Evolutionary conservation across 2,329 filamentous ascomycete genomes (phyloP).

Genomic region (Xylaria hypoxylon): DNA sequence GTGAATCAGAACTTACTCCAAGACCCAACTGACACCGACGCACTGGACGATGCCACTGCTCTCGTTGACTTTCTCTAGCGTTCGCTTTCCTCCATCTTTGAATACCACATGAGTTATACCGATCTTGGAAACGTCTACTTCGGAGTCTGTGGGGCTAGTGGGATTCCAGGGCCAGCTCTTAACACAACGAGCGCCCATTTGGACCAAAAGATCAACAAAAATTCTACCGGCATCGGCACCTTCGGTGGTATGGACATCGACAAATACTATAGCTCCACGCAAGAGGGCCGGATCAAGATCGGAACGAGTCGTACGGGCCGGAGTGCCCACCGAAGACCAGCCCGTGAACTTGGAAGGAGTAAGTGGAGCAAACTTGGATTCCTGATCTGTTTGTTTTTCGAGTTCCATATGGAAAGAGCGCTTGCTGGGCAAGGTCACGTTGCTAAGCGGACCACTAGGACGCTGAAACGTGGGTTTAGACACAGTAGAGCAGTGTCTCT

Average conservation of each 20-base stretch:
- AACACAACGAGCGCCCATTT: conserved; percentile 85
- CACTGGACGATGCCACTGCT: conserved; percentile 81
- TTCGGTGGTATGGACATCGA: conserved; percentile 85
- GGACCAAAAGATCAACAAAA: conserved; percentile 80
- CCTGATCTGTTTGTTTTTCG: conserved; percentile 40
- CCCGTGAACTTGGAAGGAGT: conserved; percentile 63
- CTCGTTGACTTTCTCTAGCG: conserved; percentile 82
- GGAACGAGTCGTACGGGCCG: conserved; percentile 66
- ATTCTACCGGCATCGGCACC: conserved; percentile 84
- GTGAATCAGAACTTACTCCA: conserved; percentile 73
- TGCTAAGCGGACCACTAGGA: conserved; percentile 58
- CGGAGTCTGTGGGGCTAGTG: conserved; percentile 51
- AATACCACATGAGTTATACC: conserved; percentile 90
- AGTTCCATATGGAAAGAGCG: conserved; percentile 50
- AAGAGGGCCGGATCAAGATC: conserved; percentile 68
- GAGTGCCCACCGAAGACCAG: conserved; percentile 68
- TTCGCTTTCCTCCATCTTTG: conserved; percentile 85
- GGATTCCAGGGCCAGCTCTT: conserved; percentile 82
- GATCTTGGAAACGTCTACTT: conserved; percentile 63
- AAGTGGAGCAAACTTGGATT: conserved; percentile 48
- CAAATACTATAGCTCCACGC: conserved; percentile 79
- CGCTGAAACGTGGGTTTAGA: conserved; percentile 61
- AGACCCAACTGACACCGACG: conserved; percentile 88
- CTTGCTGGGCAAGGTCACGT: conserved; percentile 64
- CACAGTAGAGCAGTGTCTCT: conserved; percentile 64